Base-by-base conservation (phyloP, 2,329 filamentous ascomycete genomes). In the Chaetomiaceae sp. region DNA sequence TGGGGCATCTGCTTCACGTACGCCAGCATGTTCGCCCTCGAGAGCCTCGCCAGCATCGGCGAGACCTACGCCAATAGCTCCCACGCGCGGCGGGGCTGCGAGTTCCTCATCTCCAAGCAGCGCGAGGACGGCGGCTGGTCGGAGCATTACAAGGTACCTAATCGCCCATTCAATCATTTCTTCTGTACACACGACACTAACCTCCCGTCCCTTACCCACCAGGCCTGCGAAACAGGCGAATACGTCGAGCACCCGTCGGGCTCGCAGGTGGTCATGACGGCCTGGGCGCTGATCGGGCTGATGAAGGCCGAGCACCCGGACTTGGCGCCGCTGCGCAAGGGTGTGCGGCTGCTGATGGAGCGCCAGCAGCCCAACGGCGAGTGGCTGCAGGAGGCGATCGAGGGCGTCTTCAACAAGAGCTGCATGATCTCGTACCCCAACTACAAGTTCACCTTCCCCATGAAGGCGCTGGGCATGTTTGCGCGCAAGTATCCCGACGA, bases 391-490 rank as follows among this genome's bases (percentile, higher is more conserved):
- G 93, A 97, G 66, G 84, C 86, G 1, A 97, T 98, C 58, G 93
- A 98, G 65, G 93, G 93, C 2, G 93, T 98, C 10, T 98, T 98
- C 69, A 98, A 98, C 69, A 95, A 96, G 73, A 93, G 84, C 60
- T 97, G 91, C 74, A 97, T 96, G 88, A 98, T 98, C 55, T 93
- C 88, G 1, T 98, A 98, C 62, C 91, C 91, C 35, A 98, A 98
- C 73, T 98, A 98, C 74, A 98, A 97, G 72, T 93, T 95, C 65
- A 86, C 85, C 48, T 98, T 96, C 67, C 83, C 91, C 1, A 86
- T 97, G 63, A 95, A 94, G 69, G 93, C 93, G 2, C 66, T 98
- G 54, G 93, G 93, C 5, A 84, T 96, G 79, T 98, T 88, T 72
- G 81, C 84, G 4, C 76, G 72, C 57, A 79, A 74, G 53, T 90